A percentile compares a stretch with the other conserved stretches of the same genome.
Conservation (phyloP, 2,329 filamentous ascomycete species). For the Myriosclerotinia curreyana region DNA sequence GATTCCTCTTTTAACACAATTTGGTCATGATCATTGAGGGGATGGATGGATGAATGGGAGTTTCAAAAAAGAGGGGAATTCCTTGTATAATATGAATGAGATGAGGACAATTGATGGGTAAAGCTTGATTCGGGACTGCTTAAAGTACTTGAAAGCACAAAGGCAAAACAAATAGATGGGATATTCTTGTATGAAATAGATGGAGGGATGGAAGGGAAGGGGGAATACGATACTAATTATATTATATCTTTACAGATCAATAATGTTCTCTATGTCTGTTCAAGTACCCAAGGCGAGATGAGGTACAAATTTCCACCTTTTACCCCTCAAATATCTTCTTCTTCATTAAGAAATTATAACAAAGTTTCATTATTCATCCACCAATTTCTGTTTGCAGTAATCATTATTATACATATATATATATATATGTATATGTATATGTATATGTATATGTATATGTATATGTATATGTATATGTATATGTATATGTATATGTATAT, state of each 20-base stretch:
- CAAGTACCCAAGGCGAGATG: no score
- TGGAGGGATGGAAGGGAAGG: neutral
- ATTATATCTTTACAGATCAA: neutral
- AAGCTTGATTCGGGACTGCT: neutral
- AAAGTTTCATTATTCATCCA: no score
- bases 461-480: no score
- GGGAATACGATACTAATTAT: neutral
- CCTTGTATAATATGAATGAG: conserved; percentile 1
- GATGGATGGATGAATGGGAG: conserved; percentile 9
- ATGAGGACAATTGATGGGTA: neutral
- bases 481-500: no score
- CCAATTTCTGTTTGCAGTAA: no score
- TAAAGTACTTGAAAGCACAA: neutral
- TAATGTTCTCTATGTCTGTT: neutral
- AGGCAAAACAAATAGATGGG: neutral
- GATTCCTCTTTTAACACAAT: conserved; percentile 71
- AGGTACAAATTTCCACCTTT: no score
- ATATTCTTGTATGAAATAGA: neutral
- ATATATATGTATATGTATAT: no score
- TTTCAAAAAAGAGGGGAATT: neutral
- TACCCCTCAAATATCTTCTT: no score
- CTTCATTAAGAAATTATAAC: no score
- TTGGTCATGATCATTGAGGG: conserved; percentile 65
- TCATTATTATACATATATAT: no score
- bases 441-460: no score